A percentile compares a stretch with the other conserved stretches of the same genome.
phyloP scores from a whole-genome alignment of 352 stramenopile genomes.

The Halophytophthora polymorphica region DNA sequence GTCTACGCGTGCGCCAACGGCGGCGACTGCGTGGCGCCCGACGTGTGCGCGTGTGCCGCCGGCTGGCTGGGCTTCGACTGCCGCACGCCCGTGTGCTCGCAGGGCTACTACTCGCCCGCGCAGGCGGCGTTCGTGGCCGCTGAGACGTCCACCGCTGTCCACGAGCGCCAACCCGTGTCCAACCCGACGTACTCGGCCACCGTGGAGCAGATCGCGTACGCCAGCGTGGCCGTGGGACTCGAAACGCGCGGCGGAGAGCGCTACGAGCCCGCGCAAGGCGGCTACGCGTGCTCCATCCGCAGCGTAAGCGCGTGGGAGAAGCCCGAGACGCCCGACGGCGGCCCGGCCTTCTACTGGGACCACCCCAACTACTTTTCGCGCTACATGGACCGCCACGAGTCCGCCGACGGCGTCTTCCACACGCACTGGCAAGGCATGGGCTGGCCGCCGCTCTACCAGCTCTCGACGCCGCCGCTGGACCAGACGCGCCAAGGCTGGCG shows the following conservation, averaged over 20 bases:
- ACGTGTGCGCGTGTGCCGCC: conserved; percentile 87
- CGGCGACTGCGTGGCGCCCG: conserved; percentile 88
- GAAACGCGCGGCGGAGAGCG: conserved; percentile 38
- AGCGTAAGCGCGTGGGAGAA: conserved; percentile 95
- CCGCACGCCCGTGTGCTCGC: conserved; percentile 90
- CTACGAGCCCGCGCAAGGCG: conserved; percentile 85
- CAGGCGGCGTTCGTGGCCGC: conserved; percentile 79
- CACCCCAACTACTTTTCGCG: conserved; percentile 96
- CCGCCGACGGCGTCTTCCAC: conserved; percentile 79
- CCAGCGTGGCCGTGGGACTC: conserved; percentile 29
- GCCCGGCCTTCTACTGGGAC: conserved; percentile 79
- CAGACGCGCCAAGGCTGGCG: conserved; percentile 93
- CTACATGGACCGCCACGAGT: conserved; percentile 91
- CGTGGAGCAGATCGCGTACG: conserved; percentile 59
- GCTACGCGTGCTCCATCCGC: conserved; percentile 94
- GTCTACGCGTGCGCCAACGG: conserved; percentile 95
- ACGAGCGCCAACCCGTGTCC: conserved; percentile 49
- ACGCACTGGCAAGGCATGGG: conserved; percentile 89
- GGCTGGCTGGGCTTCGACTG: conserved; percentile 97
- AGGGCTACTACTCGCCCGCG: conserved; percentile 90
- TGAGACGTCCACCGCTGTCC: conserved; percentile 41
- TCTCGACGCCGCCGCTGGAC: conserved; percentile 77
- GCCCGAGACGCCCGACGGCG: conserved; percentile 43
- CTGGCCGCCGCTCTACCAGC: conserved; percentile 89
- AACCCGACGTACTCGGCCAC: conserved; percentile 60